Percentiles rank a stretch among this genome's conserved stretches.
These are phyloP conservation scores for Otatea glauca DNA, from an alignment of 176 grass and related monocot species.

Conservation along the genomic window DNA sequence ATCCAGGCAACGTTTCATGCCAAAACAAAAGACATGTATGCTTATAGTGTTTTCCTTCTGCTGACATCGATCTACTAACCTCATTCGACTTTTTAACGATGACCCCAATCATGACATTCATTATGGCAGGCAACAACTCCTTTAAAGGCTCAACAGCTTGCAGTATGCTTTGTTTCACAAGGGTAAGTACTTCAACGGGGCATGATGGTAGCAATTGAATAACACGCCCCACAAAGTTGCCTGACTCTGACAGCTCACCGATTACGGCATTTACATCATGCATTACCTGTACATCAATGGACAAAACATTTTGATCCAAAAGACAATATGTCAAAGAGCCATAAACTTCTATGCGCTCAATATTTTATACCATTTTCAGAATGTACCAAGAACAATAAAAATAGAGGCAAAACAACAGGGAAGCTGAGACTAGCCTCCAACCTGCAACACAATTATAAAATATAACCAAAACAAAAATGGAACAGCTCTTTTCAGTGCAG, in stretches of 20 bases:
- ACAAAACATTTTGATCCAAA: conserved; percentile 19
- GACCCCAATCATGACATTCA: conserved; percentile 83
- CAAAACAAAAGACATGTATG: background rate
- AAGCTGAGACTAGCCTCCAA: background rate
- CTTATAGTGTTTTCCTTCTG: background rate
- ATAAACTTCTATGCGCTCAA: background rate
- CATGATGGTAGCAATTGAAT: conserved; percentile 70
- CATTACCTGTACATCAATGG: conserved; percentile 70
- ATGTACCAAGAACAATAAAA: conserved; percentile 11
- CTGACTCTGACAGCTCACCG: conserved; percentile 71
- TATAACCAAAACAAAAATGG: background rate
- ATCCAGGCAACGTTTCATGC: conserved; percentile 5
- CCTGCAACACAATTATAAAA: background rate
- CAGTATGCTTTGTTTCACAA: conserved; percentile 86
- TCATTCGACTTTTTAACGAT: conserved; percentile 94
- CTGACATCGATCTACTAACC: conserved; percentile 49
- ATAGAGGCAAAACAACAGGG: background rate
- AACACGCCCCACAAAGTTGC: conserved; percentile 64
- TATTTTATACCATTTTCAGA: background rate
- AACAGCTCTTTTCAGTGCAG: background rate
- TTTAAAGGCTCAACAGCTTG: conserved; percentile 73
- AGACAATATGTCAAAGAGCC: background rate
- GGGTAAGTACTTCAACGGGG: conserved; percentile 65
- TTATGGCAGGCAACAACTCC: conserved; percentile 70
- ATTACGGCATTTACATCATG: conserved; percentile 73